Percentiles rank a stretch among this genome's conserved stretches.
phyloP scores from a whole-genome alignment of 352 stramenopile genomes.

The Pythium phragmiticola region DNA sequence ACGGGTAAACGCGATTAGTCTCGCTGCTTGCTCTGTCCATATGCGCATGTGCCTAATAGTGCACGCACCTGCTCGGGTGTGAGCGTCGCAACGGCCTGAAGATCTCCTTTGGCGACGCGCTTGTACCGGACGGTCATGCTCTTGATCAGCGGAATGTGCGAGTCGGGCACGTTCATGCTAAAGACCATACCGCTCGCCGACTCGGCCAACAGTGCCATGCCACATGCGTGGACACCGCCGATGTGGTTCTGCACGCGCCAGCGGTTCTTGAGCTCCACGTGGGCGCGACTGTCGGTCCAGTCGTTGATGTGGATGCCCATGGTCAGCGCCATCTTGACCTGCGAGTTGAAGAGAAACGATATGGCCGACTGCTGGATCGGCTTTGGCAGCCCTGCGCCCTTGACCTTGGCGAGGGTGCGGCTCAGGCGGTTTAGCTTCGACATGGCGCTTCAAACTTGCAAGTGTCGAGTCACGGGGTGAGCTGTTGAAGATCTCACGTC shows the following conservation, averaged over 20 bases:
- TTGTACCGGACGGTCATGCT: slow-evolving; percentile 85
- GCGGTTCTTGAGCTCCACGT: slow-evolving; percentile 70
- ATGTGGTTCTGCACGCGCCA: slow-evolving; percentile 89
- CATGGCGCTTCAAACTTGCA: slow-evolving; percentile 12
- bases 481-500: slow-evolving; percentile 12
- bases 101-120: slow-evolving; percentile 59
- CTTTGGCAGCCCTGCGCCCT: slow-evolving; percentile 34
- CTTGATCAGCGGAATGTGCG: slow-evolving; percentile 77
- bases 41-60: neutral
- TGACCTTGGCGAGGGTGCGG: slow-evolving; percentile 54
- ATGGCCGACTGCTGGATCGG: slow-evolving; percentile 45
- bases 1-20: neutral
- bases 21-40: neutral
- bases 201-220: slow-evolving; percentile 84
- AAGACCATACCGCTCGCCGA: slow-evolving; percentile 83
- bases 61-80: slow-evolving; percentile 54
- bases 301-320: slow-evolving; percentile 76
- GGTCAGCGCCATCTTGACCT: slow-evolving; percentile 83
- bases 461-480: neutral
- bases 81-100: slow-evolving; percentile 69
- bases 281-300: slow-evolving; percentile 39
- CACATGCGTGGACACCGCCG: slow-evolving; percentile 79
- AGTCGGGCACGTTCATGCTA: slow-evolving; percentile 86
- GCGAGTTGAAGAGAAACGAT: slow-evolving; percentile 78
- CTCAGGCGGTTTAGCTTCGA: slow-evolving; percentile 55